These are phyloP conservation scores for Calycina marina DNA, from an alignment of 2,329 filamentous ascomycete genomes.

Conservation along the genomic window DNA sequence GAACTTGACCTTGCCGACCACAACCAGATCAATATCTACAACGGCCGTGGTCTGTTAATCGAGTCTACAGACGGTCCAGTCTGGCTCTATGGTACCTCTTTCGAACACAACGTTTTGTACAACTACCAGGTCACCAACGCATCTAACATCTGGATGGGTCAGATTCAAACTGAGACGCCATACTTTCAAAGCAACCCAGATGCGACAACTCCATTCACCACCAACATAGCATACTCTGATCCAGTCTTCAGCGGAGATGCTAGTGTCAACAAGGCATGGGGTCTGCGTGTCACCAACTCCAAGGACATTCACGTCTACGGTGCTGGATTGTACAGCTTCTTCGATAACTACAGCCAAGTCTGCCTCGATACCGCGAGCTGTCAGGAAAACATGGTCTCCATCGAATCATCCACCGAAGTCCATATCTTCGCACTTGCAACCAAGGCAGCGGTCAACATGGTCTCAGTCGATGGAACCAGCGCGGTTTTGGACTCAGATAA, in stretches of 20 bases:
- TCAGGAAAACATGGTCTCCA: slow-evolving; percentile 63
- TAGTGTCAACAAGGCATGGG: slow-evolving; percentile 52
- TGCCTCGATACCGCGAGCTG: slow-evolving; percentile 56
- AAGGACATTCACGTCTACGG: slow-evolving; percentile 55
- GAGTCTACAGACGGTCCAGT: slow-evolving; percentile 59
- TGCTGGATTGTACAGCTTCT: slow-evolving; percentile 68
- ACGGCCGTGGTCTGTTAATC: slow-evolving; percentile 56
- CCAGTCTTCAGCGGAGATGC: slow-evolving; percentile 46
- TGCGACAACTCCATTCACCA: slow-evolving; percentile 48
- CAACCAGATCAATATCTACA: slow-evolving; percentile 76
- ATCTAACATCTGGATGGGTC: slow-evolving; percentile 63
- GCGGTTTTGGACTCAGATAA: slow-evolving; percentile 44
- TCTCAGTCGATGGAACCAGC: slow-evolving; percentile 43
- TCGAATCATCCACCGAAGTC: slow-evolving; percentile 47
- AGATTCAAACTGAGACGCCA: slow-evolving; percentile 82
- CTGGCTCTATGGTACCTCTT: slow-evolving; percentile 70
- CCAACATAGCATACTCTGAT: slow-evolving; percentile 44
- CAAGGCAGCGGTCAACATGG: slow-evolving; percentile 62
- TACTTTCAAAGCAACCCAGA: slow-evolving; percentile 78
- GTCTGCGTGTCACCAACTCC: slow-evolving; percentile 55
- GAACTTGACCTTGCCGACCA: slow-evolving; percentile 64
- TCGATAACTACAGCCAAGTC: slow-evolving; percentile 62
- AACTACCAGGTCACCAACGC: slow-evolving; percentile 78
- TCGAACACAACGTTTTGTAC: slow-evolving; percentile 52
- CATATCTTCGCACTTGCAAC: slow-evolving; percentile 57